These are phyloP conservation scores for Exserohilum rostratum DNA, from an alignment of 2,329 filamentous ascomycete genomes.

Conservation along the genomic window DNA sequence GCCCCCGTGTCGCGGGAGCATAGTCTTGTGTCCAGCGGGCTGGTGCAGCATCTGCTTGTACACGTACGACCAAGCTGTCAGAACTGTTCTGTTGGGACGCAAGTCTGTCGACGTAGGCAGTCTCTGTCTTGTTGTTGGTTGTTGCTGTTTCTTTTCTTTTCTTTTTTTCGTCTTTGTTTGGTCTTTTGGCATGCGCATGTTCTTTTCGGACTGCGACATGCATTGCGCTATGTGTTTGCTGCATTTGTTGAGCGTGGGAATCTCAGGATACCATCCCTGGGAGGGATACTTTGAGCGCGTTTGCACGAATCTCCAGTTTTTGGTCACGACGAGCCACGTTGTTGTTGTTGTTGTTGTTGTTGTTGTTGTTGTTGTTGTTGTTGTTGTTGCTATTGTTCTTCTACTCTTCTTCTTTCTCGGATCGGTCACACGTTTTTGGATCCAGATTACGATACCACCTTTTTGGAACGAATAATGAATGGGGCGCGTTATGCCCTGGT, in stretches of 20 bases:
- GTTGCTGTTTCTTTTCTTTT: neutral
- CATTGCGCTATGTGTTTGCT: conserved; percentile 35
- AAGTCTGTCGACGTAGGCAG: conserved; percentile 16
- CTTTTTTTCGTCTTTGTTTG: conserved; percentile 16
- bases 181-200: conserved; percentile 21
- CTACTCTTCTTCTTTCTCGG: neutral
- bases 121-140: conserved; percentile 17
- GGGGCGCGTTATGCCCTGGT: conserved; percentile 12
- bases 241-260: conserved; percentile 17
- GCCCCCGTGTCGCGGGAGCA: conserved; percentile 16
- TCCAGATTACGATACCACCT: conserved; percentile 17
- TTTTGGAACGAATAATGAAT: conserved; percentile 31
- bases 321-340: conserved; percentile 6
- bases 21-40: conserved; percentile 20
- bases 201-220: conserved; percentile 14
- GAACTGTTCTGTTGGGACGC: conserved; percentile 28
- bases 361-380: no score
- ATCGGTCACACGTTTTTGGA: conserved; percentile 13
- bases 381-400: no score
- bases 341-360: neutral
- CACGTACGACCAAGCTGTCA: conserved; percentile 30
- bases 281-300: conserved; percentile 1
- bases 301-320: conserved; percentile 5
- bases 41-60: conserved; percentile 31
- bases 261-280: conserved; percentile 9